A percentile compares a stretch with the other conserved stretches of the same genome.
Conservation (phyloP, 805 yeast species). For the Ogataea thermomethanolica region DNA sequence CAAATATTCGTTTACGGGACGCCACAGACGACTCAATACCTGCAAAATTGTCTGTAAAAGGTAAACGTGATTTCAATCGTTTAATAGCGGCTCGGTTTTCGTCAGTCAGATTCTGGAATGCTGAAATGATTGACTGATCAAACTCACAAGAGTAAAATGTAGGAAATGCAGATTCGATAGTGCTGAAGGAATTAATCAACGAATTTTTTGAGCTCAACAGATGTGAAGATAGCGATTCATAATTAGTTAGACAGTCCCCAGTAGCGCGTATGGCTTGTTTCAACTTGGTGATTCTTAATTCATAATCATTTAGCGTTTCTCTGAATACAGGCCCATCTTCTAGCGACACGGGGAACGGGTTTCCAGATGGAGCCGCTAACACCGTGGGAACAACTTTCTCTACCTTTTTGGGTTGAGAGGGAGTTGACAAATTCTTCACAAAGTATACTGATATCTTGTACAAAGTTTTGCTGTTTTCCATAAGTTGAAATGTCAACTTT, state of each 20-base stretch:
- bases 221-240: slow-evolving; percentile 23
- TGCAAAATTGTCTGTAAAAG: slow-evolving; percentile 9
- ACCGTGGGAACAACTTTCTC: background rate
- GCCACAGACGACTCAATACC: slow-evolving; percentile 17
- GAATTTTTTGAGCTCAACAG: slow-evolving; percentile 12
- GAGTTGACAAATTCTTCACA: background rate
- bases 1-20: slow-evolving; percentile 28
- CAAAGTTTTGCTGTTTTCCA: slow-evolving; percentile 4
- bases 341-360: slow-evolving; percentile 30
- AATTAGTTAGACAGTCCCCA: slow-evolving; percentile 14
- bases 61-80: slow-evolving; percentile 14
- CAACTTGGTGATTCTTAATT: slow-evolving; percentile 23
- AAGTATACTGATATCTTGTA: slow-evolving; percentile 10
- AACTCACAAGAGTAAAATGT: slow-evolving; percentile 16
- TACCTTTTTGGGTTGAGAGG: slow-evolving; percentile 1
- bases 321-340: slow-evolving; percentile 38
- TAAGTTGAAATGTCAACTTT: slow-evolving; percentile 6
- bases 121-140: slow-evolving; percentile 9
- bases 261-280: slow-evolving; percentile 17
- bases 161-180: slow-evolving; percentile 13
- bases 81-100: slow-evolving; percentile 18
- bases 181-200: slow-evolving; percentile 11
- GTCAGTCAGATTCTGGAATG: slow-evolving; percentile 16
- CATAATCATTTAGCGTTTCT: slow-evolving; percentile 28
- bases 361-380: background rate